phyloP scores from a whole-genome alignment of 2,329 filamentous ascomycete species.

The Nemania serpens region DNA sequence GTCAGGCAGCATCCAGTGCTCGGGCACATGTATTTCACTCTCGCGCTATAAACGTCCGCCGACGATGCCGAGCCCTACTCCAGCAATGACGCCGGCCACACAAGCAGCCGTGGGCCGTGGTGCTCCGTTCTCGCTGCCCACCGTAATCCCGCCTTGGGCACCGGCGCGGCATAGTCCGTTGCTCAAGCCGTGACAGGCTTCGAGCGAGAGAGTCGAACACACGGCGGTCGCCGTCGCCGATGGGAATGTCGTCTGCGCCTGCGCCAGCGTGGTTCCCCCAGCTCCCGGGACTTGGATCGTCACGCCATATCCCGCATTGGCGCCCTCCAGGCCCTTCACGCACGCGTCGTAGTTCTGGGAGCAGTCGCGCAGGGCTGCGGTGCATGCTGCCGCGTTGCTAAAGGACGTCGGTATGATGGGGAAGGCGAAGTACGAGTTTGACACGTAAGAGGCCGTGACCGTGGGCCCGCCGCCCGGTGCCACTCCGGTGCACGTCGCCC shows the following conservation, averaged over 20 bases:
- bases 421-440: conserved; percentile 64
- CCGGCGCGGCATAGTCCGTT: conserved; percentile 47
- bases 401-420: conserved; percentile 61
- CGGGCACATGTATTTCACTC: background rate
- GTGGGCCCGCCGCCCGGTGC: conserved; percentile 48
- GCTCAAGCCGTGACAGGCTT: conserved; percentile 54
- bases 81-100: conserved; percentile 39
- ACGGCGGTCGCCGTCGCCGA: conserved; percentile 55
- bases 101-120: conserved; percentile 38
- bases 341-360: conserved; percentile 59
- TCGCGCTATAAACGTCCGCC: conserved; percentile 33
- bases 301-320: conserved; percentile 52
- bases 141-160: conserved; percentile 33
- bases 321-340: conserved; percentile 52
- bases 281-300: conserved; percentile 61
- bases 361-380: conserved; percentile 56
- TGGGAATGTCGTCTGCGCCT: conserved; percentile 46
- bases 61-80: conserved; percentile 41
- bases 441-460: conserved; percentile 54
- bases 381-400: conserved; percentile 55
- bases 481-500: conserved; percentile 60
- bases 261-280: conserved; percentile 57
- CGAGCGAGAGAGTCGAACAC: conserved; percentile 59
- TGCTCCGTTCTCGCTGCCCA: conserved; percentile 37
- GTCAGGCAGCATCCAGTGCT: background rate